Evolutionary conservation across 352 stramenopile genomes (phyloP), one percentile per base, ranked within the genome.

Genomic region (Phytophthora fragariae): DNA sequence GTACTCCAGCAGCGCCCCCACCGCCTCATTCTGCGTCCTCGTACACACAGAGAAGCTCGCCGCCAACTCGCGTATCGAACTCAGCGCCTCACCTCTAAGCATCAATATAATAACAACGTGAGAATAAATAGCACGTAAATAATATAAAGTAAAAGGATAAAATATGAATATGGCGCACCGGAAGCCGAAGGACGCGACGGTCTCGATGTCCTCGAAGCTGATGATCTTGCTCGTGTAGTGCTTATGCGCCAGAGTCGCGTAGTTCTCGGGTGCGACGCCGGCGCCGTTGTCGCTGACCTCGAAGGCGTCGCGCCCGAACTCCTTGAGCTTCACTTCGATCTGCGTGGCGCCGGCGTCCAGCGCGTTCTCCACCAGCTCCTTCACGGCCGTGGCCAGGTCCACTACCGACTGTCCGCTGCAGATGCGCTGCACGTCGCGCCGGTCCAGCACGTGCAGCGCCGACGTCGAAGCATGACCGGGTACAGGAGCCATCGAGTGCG

Each of bases 301-400:
- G 54, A 99, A 95, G 39, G 85, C 78, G 33, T 97, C 94, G 8
- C 92, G 70, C 15, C 97, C 98, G 70, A 92, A 94, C 72, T 99
- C 90, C 62, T 93, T 92, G 6, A 99, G 77, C 62, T 95, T 96
- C 14, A 98, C 85, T 33, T 97, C 92, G 19, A 98, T 84, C 68
- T 80, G 71, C 61, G 84, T 84, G 31, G 87, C 85, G 19, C 84
- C 85, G 12, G 86, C 87, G 50, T 94, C 87, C 47, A 97, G 74
- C 37, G 86, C 83, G 77, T 99, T 99, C 76, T 99, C 97, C 5
- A 99, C 88, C 29, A 99, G 83, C 83, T 99, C 98, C 77, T 99
- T 99, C 24, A 99, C 94, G 15, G 97, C 94, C n/a, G 91, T 98
- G 10, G 90, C 76, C 17, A 99, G 85, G 80, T 99, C 93, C 31